Conservation (phyloP, 768 basidiomycete species). For the Mycena galericulata region DNA sequence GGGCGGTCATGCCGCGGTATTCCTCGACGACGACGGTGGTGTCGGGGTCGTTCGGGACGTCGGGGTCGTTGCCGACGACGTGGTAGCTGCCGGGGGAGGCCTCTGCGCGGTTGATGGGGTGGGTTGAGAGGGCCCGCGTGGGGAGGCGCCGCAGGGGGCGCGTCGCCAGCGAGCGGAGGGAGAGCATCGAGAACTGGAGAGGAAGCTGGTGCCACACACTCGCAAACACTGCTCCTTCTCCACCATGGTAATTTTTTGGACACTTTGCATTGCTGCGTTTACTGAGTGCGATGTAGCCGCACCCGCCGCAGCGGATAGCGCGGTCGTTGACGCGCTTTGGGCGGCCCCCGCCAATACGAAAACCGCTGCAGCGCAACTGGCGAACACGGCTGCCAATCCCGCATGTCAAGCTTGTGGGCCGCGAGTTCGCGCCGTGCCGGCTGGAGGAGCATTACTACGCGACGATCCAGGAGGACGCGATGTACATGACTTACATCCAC, state of each 20-base stretch:
- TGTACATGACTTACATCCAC: constrained; percentile 96
- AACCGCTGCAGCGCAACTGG: constrained; percentile 59
- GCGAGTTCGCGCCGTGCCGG: constrained; percentile 79
- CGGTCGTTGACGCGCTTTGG: constrained; percentile 62
- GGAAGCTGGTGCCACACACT: no score
- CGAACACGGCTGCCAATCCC: constrained; percentile 77
- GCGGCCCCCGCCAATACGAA: constrained; percentile 59
- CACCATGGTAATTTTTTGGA: background rate
- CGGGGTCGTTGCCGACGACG: constrained; percentile 22
- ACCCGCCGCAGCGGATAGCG: constrained; percentile 30
- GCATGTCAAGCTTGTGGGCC: constrained; percentile 72
- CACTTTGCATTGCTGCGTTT: no score
- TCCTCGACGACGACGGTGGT: constrained; percentile 74
- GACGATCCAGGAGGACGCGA: constrained; percentile 86
- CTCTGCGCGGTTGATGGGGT: background rate
- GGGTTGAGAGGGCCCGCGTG: constrained; percentile 20
- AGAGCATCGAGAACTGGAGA: background rate
- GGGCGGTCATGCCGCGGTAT: constrained; percentile 81
- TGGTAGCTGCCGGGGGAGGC: constrained; percentile 24
- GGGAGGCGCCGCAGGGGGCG: constrained; percentile 27
- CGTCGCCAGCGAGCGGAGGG: constrained; percentile 28
- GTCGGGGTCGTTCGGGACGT: constrained; percentile 24
- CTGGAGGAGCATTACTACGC: constrained; percentile 86
- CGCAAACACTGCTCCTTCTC: background rate
- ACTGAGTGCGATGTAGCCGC: no score